phyloP scores from a whole-genome alignment of 768 basidiomycete genomes.

The Auricularia sp. region DNA sequence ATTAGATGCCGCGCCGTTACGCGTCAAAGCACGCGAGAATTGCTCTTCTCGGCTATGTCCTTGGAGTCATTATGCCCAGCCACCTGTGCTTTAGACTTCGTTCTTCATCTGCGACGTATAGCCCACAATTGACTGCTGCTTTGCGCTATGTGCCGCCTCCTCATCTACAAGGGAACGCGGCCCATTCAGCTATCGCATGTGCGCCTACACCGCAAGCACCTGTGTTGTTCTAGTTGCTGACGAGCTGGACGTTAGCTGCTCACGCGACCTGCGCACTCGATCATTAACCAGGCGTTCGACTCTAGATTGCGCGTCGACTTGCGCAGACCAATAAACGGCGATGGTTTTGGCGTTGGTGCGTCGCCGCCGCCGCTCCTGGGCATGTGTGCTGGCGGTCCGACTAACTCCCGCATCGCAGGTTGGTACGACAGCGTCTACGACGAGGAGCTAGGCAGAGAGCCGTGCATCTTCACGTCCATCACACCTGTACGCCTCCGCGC shows the following conservation, averaged over 20 bases:
- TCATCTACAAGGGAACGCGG: constrained; percentile 91
- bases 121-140: background rate
- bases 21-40: background rate
- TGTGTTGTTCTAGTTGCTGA: constrained; percentile 2
- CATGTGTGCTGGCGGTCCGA: background rate
- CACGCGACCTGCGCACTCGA: constrained; percentile 87
- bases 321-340: constrained; percentile 83
- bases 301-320: constrained; percentile 76
- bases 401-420: constrained; percentile 32
- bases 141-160: constrained; percentile 67
- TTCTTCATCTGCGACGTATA: background rate
- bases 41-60: background rate
- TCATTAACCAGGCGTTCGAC: constrained; percentile 96
- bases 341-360: constrained; percentile 92
- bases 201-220: constrained; percentile 13
- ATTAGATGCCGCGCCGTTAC: background rate
- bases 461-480: constrained; percentile 92
- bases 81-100: background rate
- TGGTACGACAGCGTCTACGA: constrained; percentile 90
- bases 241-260: constrained; percentile 43
- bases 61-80: background rate
- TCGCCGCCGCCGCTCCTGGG: constrained; percentile 6
- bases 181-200: constrained; percentile 88
- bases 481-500: constrained; percentile 59
- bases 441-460: constrained; percentile 73